A percentile compares a stretch with the other conserved stretches of the same genome.
Evolutionary conservation across 148 eudicot genomes (phyloP).

Genomic region (Mesembryanthemum crystallinum): DNA sequence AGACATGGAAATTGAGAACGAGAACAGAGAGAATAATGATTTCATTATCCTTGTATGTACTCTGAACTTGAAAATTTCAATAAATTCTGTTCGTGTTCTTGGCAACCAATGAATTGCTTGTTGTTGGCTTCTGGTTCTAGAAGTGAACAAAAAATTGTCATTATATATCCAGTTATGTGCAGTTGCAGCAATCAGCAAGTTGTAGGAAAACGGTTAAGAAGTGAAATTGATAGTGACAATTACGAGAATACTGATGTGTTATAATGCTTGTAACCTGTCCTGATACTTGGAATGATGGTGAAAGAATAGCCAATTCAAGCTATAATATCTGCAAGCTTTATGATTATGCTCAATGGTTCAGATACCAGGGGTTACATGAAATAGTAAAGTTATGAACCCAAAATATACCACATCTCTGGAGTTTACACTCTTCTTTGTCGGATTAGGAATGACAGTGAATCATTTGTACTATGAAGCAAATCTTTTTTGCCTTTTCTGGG

Average conservation of each 20-base stretch:
- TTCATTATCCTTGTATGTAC: constrained; percentile 72
- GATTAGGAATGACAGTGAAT: neutral
- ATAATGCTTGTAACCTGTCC: no score
- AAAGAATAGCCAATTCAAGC: neutral
- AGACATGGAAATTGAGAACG: constrained; percentile 69
- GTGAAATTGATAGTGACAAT: neutral
- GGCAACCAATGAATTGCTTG: neutral
- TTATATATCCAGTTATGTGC: neutral
- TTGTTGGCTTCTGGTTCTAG: constrained; percentile 10
- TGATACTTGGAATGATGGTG: no score
- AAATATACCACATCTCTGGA: neutral
- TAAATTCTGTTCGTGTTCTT: neutral
- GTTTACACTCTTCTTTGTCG: neutral
- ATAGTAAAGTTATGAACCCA: neutral
- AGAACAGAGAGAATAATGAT: constrained; percentile 62
- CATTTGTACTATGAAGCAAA: neutral
- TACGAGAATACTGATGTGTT: neutral
- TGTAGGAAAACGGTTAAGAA: neutral
- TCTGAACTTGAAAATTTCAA: neutral
- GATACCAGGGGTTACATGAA: neutral
- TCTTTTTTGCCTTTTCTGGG: constrained; percentile 10
- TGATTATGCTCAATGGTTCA: neutral
- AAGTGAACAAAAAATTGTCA: neutral
- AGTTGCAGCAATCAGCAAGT: neutral
- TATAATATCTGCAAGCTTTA: neutral